Percentiles rank a stretch among this genome's conserved stretches.
These are phyloP conservation scores for Neurospora sp. DNA, from an alignment of 495 filamentous ascomycete species.

Conservation along the genomic window DNA sequence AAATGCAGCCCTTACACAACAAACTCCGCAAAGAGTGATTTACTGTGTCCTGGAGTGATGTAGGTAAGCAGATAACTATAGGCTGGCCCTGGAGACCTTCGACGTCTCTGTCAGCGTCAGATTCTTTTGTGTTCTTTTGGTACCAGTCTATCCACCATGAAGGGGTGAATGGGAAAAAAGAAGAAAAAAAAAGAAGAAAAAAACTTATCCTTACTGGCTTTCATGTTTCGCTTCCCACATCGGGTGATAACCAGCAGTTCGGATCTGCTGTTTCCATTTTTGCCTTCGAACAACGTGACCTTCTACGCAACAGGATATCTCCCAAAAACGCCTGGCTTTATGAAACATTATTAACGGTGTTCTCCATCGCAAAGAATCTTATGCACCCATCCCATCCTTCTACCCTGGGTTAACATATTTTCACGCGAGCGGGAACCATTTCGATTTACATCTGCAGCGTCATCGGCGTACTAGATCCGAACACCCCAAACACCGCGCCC, in stretches of 20 bases:
- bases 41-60: too few relatives aligned
- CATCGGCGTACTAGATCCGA: slow-evolving; percentile 4
- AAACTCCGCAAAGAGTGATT: too few relatives aligned
- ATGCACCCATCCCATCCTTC: neutral
- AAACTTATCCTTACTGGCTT: neutral
- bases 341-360: neutral
- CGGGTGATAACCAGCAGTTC: neutral
- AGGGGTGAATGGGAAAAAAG: neutral
- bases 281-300: neutral
- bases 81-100: neutral
- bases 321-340: neutral
- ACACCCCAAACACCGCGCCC: slow-evolving; percentile 83
- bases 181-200: neutral
- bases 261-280: neutral
- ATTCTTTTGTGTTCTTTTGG: neutral
- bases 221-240: neutral
- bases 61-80: neutral
- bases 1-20: neutral
- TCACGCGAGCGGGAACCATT: neutral
- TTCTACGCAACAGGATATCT: neutral
- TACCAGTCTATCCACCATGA: neutral
- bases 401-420: neutral
- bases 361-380: neutral
- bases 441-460: neutral
- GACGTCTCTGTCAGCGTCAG: neutral